Evolutionary conservation across 2,329 filamentous ascomycete genomes (phyloP), one percentile per base, ranked within the genome.

Genomic region (Chaetomium strumarium): DNA sequence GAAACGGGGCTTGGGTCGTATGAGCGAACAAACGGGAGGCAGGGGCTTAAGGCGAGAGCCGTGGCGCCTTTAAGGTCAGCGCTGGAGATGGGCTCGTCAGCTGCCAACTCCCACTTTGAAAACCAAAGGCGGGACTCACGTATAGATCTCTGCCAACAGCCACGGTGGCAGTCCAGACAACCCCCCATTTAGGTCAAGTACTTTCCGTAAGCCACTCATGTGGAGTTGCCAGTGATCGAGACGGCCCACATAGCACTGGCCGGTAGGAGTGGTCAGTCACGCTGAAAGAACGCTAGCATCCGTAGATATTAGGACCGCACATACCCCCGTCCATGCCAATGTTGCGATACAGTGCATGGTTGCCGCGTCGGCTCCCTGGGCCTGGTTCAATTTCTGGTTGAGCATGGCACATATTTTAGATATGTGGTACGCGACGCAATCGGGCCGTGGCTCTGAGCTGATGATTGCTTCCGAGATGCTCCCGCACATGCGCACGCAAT

Each of bases 161-260:
- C 51, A 51, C 8, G 55, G 48, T 19, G 54, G 53, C 13, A 62
- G 38, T 1, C 55, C 55, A 8, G 53, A 55, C 47, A 64, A 47
- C 0, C 63, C 66, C 16, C 64, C 64, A 30, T 61, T 60, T 7
- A 68, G 49, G 19, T 67, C 64, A 19, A 69, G 60, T 17, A 70
- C 60, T 29, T 65, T 62, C 36, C 60, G 53, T 0, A 71, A 60
- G 0, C 67, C 68, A 31, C 60, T 60, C 67, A 71, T 70, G 34
- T 71, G 68, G 13, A 70, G 55, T 46, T 68, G 60, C 69, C 69
- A 71, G 53, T 71, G 67, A 44, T 70, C 67, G 43, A 68, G 62
- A 16, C 68, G 63, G 14, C 67, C 67, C 8, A 66, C 62, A 17
- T 67, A 67, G n/a, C 62, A 61, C 64, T 67, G 19, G 36, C 16